A percentile compares a stretch with the other conserved stretches of the same genome.
Conservation (phyloP, 768 basidiomycete genomes). For the Tylopilus balloui region DNA sequence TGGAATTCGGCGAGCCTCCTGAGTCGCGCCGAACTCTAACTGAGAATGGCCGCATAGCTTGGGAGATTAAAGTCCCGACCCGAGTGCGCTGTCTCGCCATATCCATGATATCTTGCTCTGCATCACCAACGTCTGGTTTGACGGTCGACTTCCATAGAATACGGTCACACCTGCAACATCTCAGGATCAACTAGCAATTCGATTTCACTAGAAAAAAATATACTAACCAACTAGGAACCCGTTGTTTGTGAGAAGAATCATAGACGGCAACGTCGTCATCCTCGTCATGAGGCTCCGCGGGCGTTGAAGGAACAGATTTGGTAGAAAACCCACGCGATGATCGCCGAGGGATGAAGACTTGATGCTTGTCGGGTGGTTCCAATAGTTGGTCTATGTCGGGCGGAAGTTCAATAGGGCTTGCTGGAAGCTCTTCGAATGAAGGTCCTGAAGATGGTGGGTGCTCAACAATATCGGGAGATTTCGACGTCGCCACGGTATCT, state of each 20-base stretch:
- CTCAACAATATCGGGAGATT: constrained; percentile 25
- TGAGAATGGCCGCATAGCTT: constrained; percentile 48
- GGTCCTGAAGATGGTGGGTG: constrained; percentile 22
- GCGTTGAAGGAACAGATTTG: constrained; percentile 29
- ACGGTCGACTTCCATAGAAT: constrained; percentile 80
- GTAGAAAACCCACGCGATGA: constrained; percentile 29
- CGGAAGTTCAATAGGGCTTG: constrained; percentile 17
- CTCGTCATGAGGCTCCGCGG: constrained; percentile 34
- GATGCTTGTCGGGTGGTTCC: constrained; percentile 20
- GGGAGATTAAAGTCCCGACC: constrained; percentile 51
- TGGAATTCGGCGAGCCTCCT: constrained; percentile 27
- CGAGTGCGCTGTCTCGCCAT: constrained; percentile 38
- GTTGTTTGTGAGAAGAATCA: constrained; percentile 75
- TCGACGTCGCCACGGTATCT: constrained; percentile 10
- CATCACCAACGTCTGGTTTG: constrained; percentile 40
- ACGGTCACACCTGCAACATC: constrained; percentile 67
- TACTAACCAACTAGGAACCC: constrained; percentile 79
- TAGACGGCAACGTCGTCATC: constrained; percentile 62
- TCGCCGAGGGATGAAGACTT: constrained; percentile 20
- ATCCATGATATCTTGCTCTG: constrained; percentile 34
- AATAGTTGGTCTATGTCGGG: constrained; percentile 12
- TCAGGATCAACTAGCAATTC: constrained; percentile 2
- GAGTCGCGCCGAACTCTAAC: constrained; percentile 37
- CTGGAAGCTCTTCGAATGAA: constrained; percentile 25
- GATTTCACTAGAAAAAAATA: background rate